Conservation (phyloP, 2,329 filamentous ascomycete genomes). For the Penicillium sp. region DNA sequence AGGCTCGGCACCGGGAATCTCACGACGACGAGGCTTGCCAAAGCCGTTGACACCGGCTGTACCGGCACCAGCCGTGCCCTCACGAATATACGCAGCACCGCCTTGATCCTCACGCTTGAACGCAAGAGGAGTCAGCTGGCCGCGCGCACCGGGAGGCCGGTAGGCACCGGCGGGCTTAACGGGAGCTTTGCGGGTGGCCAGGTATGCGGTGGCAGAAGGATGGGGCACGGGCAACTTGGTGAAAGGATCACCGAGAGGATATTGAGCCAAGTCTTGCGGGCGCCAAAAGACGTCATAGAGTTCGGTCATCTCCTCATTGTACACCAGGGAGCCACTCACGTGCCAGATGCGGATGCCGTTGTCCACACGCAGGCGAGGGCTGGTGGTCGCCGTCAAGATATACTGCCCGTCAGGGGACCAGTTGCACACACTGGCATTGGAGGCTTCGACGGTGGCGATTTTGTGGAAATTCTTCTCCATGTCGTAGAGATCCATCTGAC, state of each 20-base stretch:
- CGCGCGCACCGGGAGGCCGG: slow-evolving; percentile 86
- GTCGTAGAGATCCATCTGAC: slow-evolving; percentile 97
- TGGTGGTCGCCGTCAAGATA: slow-evolving; percentile 96
- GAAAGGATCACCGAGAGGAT: slow-evolving; percentile 65
- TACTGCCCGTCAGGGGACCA: slow-evolving; percentile 96
- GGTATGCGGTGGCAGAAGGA: slow-evolving; percentile 71
- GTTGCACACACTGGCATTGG: slow-evolving; percentile 91
- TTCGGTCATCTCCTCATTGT: slow-evolving; percentile 90
- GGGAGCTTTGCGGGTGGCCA: slow-evolving; percentile 84
- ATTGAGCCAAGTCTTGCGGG: slow-evolving; percentile 59
- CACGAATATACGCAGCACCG: slow-evolving; percentile 78
- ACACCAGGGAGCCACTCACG: slow-evolving; percentile 80
- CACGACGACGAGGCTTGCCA: slow-evolving; percentile 63
- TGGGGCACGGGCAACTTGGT: slow-evolving; percentile 70
- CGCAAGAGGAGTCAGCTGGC: slow-evolving; percentile 78
- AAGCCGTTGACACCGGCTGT: slow-evolving; percentile 67
- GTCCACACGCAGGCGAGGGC: slow-evolving; percentile 88
- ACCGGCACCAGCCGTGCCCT: slow-evolving; percentile 58
- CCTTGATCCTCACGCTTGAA: slow-evolving; percentile 98
- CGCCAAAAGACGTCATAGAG: slow-evolving; percentile 88
- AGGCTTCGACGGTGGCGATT: slow-evolving; percentile 87
- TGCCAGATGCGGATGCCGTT: slow-evolving; percentile 97
- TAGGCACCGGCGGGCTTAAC: slow-evolving; percentile 97
- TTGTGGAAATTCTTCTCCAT: slow-evolving; percentile 90
- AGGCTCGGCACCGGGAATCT: slow-evolving; percentile 80